Conservation (phyloP, 1,284 basidiomycete genomes). For the Leccinum subfulvum region DNA sequence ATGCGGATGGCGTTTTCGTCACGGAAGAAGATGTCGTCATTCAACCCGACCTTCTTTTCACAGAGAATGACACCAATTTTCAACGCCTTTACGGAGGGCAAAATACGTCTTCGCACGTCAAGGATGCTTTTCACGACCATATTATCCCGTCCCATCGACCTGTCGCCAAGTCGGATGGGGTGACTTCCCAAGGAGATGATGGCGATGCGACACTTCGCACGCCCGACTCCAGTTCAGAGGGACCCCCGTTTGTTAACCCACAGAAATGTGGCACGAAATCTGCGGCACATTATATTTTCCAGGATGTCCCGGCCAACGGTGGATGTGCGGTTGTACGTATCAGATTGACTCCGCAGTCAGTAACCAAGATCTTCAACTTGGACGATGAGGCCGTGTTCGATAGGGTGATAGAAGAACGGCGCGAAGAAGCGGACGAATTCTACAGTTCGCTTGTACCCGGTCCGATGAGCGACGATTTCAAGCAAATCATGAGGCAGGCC, state of each 20-base stretch:
- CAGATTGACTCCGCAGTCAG: conserved; percentile 82
- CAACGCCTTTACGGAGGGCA: conserved; percentile 85
- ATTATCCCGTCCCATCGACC: conserved; percentile 84
- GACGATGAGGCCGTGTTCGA: conserved; percentile 92
- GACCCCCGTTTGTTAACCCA: conserved; percentile 77
- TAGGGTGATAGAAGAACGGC: conserved; percentile 82
- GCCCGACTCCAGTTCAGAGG: conserved; percentile 45
- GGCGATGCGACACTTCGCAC: conserved; percentile 33
- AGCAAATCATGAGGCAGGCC: conserved; percentile 97
- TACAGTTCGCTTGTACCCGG: conserved; percentile 80
- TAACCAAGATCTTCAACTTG: conserved; percentile 75
- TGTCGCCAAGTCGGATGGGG: conserved; percentile 32
- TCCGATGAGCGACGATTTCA: conserved; percentile 87
- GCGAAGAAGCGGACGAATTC: conserved; percentile 95
- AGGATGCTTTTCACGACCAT: conserved; percentile 99
- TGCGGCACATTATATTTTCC: conserved; percentile 89
- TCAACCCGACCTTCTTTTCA: conserved; percentile 84
- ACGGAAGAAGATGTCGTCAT: conserved; percentile 69
- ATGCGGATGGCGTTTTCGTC: conserved; percentile 59
- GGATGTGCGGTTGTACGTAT: conserved; percentile 95
- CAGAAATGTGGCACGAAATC: conserved; percentile 88
- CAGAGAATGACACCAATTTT: conserved; percentile 97
- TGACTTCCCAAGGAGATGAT: conserved; percentile 35
- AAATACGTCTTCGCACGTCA: conserved; percentile 83
- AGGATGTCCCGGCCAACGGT: conserved; percentile 83